Percentiles rank a stretch among this genome's conserved stretches.
These are phyloP conservation scores for Xylaria telfairii DNA, from an alignment of 495 filamentous ascomycete species.

Conservation along the genomic window DNA sequence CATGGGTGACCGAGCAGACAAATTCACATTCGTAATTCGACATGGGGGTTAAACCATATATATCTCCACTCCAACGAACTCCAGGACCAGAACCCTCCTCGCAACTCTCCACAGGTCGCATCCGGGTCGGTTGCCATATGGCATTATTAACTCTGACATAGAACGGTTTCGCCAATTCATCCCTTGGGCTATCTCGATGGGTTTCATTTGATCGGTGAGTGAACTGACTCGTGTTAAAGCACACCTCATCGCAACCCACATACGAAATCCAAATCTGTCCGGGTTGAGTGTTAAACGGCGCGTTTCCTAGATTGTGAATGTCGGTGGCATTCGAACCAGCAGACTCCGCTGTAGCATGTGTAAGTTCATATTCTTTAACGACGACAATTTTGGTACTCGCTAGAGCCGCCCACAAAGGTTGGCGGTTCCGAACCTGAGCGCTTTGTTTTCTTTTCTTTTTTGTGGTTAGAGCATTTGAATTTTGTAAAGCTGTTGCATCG, in stretches of 20 bases:
- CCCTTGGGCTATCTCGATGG: conserved; percentile 50
- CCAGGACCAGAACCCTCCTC: conserved; percentile 54
- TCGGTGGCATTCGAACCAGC: conserved; percentile 76
- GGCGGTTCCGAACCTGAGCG: conserved; percentile 83
- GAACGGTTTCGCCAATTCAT: conserved; percentile 76
- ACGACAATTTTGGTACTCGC: conserved; percentile 94
- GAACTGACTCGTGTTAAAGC: conserved; percentile 79
- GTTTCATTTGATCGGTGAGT: conserved; percentile 42
- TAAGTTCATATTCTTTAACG: conserved; percentile 89
- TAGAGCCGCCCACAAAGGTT: conserved; percentile 93
- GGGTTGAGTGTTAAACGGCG: conserved; percentile 72
- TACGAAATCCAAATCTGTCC: conserved; percentile 87
- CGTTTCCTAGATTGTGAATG: conserved; percentile 78
- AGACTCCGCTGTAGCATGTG: conserved; percentile 76
- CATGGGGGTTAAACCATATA: conserved; percentile 84
- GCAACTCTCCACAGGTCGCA: conserved; percentile 63
- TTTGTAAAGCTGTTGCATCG: conserved; percentile 44
- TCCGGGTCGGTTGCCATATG: conserved; percentile 82
- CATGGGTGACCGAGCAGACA: conserved; percentile 72
- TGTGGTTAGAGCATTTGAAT: conserved; percentile 49
- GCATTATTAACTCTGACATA: conserved; percentile 89
- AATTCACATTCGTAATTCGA: conserved; percentile 89
- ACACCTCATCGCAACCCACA: conserved; percentile 80
- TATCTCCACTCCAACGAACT: conserved; percentile 76
- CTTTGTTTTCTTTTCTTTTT: conserved; percentile 91